A percentile compares a stretch with the other conserved stretches of the same genome.
These are phyloP conservation scores for Calocybe indica DNA, from an alignment of 768 basidiomycete species.

Conservation along the genomic window DNA sequence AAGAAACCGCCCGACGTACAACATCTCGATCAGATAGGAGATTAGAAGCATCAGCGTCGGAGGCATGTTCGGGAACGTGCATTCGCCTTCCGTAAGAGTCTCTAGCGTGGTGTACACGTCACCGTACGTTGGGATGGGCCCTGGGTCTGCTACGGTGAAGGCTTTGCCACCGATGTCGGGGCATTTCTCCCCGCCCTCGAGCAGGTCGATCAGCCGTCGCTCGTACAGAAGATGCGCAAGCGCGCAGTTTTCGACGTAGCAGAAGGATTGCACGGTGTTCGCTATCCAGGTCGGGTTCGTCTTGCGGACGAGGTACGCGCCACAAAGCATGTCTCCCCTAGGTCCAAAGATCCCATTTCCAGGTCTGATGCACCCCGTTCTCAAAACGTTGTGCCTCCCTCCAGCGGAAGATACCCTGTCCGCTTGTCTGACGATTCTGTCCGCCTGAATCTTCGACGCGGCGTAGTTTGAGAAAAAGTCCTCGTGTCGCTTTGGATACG, in stretches of 20 bases:
- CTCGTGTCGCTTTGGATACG: conserved; percentile 45
- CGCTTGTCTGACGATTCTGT: conserved; percentile 34
- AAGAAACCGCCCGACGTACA: conserved; percentile 42
- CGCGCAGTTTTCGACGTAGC: conserved; percentile 74
- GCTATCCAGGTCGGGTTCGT: conserved; percentile 59
- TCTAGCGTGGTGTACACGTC: conserved; percentile 54
- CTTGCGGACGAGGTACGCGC: conserved; percentile 54
- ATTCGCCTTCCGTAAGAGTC: conserved; percentile 52
- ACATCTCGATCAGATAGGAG: conserved; percentile 51
- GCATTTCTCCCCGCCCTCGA: conserved; percentile 17
- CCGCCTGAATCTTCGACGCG: conserved; percentile 54
- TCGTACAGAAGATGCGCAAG: conserved; percentile 72
- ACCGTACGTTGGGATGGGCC: conserved; percentile 54
- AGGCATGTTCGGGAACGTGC: conserved; percentile 48
- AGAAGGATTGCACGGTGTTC: conserved; percentile 54
- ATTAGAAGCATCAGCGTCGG: conserved; percentile 60
- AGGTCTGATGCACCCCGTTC: conserved; percentile 74
- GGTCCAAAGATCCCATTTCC: conserved; percentile 76
- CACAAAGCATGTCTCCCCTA: conserved; percentile 65
- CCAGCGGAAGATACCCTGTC: conserved; percentile 24
- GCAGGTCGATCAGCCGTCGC: conserved; percentile 54
- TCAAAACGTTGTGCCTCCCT: conserved; percentile 24
- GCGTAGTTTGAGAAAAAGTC: conserved; percentile 81
- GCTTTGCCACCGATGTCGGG: conserved; percentile 73
- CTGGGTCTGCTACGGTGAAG: conserved; percentile 62